Conservation (phyloP, 345 rosid genomes). For the Salix suchowensis region DNA sequence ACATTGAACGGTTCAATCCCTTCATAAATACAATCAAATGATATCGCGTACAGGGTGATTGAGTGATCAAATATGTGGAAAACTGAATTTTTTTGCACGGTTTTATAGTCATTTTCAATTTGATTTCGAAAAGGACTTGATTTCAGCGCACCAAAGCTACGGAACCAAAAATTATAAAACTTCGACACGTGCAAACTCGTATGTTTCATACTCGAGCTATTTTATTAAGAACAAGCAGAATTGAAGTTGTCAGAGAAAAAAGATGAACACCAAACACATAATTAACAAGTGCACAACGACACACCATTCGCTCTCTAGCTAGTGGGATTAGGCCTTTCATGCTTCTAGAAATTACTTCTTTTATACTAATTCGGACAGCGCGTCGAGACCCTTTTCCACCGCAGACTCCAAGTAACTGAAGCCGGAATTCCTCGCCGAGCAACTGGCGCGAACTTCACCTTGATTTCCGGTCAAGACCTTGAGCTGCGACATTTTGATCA, state of each 20-base stretch:
- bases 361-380: conserved; percentile 24
- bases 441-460: conserved; percentile 77
- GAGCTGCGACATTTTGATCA: conserved; percentile 78
- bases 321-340: not conserved
- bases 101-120: no score
- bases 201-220: not conserved
- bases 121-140: no score
- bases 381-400: conserved; percentile 44
- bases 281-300: not conserved
- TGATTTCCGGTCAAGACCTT: conserved; percentile 50
- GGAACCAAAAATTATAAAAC: not conserved
- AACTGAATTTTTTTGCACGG: no score
- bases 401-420: conserved; percentile 33
- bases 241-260: not conserved
- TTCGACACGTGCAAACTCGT: not conserved
- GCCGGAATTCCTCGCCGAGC: conserved; percentile 54
- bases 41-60: no score
- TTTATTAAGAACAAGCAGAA: not conserved
- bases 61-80: no score
- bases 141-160: no score
- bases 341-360: not conserved
- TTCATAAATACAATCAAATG: no score
- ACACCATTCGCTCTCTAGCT: not conserved
- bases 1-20: no score
- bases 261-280: not conserved